phyloP scores from a whole-genome alignment of 768 basidiomycete species.

The Lepiota brunneoincarnata region DNA sequence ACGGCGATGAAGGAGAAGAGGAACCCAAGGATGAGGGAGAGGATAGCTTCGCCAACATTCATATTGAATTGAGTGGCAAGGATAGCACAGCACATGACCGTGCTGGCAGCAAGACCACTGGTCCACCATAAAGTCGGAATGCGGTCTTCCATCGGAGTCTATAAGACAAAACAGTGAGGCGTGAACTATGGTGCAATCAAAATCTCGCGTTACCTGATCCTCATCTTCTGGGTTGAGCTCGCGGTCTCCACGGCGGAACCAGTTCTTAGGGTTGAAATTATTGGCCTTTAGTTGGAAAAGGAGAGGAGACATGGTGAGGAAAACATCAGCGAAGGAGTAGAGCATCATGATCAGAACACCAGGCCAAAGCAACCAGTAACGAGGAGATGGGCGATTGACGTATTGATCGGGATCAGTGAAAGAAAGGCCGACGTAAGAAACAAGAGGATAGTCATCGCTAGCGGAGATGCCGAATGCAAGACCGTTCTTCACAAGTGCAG shows the following conservation, averaged over 20 bases:
- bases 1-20: conserved; percentile 68
- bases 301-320: conserved; percentile 36
- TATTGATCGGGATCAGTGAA: conserved; percentile 42
- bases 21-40: conserved; percentile 58
- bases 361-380: conserved; percentile 65
- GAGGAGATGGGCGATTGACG: conserved; percentile 44
- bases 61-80: conserved; percentile 52
- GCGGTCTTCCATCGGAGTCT: conserved; percentile 49
- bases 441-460: conserved; percentile 38
- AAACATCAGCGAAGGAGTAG: conserved; percentile 55
- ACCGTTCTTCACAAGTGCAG: conserved; percentile 50
- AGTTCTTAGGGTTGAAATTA: conserved; percentile 24
- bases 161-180: neutral
- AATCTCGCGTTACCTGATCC: conserved; percentile 32
- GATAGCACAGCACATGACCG: conserved; percentile 49
- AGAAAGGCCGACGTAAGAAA: conserved; percentile 43
- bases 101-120: conserved; percentile 42
- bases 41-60: conserved; percentile 57
- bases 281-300: conserved; percentile 19
- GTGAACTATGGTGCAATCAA: neutral
- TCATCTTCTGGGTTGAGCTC: conserved; percentile 39
- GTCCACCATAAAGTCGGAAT: conserved; percentile 58
- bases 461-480: conserved; percentile 39
- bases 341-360: conserved; percentile 61
- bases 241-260: conserved; percentile 24